Evolutionary conservation across 1,284 basidiomycete genomes (phyloP).

Genomic region (Tremellales sp.): DNA sequence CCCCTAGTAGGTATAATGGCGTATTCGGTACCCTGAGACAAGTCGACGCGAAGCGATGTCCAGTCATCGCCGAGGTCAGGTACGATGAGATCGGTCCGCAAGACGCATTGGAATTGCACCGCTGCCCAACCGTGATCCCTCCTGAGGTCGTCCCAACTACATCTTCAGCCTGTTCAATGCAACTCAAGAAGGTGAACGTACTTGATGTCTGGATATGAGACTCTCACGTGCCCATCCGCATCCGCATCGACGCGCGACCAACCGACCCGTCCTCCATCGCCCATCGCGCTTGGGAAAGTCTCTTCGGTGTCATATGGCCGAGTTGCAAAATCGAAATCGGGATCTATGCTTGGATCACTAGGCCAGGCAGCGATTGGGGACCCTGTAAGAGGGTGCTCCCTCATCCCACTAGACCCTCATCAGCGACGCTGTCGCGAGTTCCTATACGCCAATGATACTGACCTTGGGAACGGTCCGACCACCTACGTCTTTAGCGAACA

Average conservation of each 20-base stretch:
- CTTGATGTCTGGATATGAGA: conserved; percentile 33
- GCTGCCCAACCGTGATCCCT: conserved; percentile 44
- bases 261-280: conserved; percentile 25
- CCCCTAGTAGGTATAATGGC: conserved; percentile 30
- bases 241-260: conserved; percentile 29
- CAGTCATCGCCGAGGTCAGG: not conserved
- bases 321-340: conserved; percentile 33
- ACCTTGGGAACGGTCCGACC: conserved; percentile 42
- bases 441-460: too few species aligned
- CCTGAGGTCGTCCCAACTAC: conserved; percentile 43
- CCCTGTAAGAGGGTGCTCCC: conserved; percentile 39
- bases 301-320: conserved; percentile 11
- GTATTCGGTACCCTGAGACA: conserved; percentile 37
- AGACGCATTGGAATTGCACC: conserved; percentile 35
- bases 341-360: conserved; percentile 5
- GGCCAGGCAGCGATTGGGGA: conserved; percentile 35
- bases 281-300: conserved; percentile 36
- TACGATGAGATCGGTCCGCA: conserved; percentile 26
- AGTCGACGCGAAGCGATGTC: conserved; percentile 29
- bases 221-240: conserved; percentile 27
- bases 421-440: too few species aligned
- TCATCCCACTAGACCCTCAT: conserved; percentile 43
- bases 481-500: too few species aligned
- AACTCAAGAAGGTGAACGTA: too few species aligned
- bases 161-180: too few species aligned